Evolutionary conservation across 805 yeast species (phyloP).

Genomic region (Saccharomyces kudriavzevii): DNA sequence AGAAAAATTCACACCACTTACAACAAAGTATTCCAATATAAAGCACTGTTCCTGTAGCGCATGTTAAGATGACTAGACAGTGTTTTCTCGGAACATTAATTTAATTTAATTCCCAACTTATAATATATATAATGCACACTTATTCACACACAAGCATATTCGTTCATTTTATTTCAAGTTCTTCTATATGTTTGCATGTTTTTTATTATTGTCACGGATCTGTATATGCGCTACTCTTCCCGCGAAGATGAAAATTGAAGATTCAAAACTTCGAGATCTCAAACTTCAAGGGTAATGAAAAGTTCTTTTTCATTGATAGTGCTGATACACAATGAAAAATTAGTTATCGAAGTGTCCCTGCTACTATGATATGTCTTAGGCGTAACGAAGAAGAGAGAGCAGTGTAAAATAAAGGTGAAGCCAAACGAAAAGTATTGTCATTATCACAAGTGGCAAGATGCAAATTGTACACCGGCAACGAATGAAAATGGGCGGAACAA

Average conservation of each 20-base stretch:
- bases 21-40: background rate
- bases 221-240: background rate
- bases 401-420: conserved; percentile 12
- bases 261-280: background rate
- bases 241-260: too few relatives aligned
- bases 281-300: background rate
- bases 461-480: background rate
- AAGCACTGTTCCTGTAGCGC: background rate
- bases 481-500: background rate
- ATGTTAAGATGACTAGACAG: background rate
- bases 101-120: background rate
- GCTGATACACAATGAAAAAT: background rate
- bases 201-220: background rate
- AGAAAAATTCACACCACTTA: background rate
- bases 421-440: conserved; percentile 12
- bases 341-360: background rate
- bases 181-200: background rate
- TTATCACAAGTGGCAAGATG: conserved; percentile 15
- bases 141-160: background rate
- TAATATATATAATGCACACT: background rate
- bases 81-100: background rate
- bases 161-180: background rate
- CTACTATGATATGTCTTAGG: conserved; percentile 18
- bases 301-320: background rate
- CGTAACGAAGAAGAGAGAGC: conserved; percentile 16